phyloP scores from a whole-genome alignment of 2,329 filamentous ascomycete genomes.

The Cladosporium velox region DNA sequence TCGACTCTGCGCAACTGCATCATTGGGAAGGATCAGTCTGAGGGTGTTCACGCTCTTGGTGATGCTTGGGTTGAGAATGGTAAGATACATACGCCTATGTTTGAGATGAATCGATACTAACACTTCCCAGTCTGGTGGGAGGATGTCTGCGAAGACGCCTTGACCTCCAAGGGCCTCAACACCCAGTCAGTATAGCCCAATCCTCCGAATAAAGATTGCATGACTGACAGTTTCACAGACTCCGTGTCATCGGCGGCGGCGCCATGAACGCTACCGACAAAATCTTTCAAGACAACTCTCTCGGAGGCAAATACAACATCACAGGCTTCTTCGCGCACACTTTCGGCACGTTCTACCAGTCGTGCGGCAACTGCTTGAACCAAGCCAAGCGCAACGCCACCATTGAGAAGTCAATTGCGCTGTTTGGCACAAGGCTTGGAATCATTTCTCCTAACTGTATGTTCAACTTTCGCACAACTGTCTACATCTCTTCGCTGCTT shows the following conservation, averaged over 20 bases:
- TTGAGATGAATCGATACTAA: not conserved
- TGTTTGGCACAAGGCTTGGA: constrained; percentile 1
- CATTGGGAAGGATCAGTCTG: constrained; percentile 54
- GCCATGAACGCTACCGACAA: constrained; percentile 25
- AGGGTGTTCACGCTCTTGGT: constrained; percentile 56
- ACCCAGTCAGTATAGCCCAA: constrained; percentile 3
- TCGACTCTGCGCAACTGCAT: constrained; percentile 56
- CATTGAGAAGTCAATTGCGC: constrained; percentile 17
- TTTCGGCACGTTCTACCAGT: constrained; percentile 14
- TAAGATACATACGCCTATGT: not conserved
- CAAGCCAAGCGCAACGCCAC: constrained; percentile 11
- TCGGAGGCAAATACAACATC: constrained; percentile 6
- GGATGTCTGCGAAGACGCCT: constrained; percentile 38
- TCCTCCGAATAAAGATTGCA: not conserved
- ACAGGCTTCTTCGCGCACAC: constrained; percentile 11
- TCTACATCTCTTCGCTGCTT: not conserved
- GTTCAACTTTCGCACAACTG: not conserved
- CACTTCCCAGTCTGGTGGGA: constrained; percentile 51
- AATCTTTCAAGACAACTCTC: constrained; percentile 26
- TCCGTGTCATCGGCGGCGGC: constrained; percentile 38
- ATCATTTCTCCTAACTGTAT: constrained; percentile 13
- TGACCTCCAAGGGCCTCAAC: constrained; percentile 35
- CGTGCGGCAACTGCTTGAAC: constrained; percentile 19
- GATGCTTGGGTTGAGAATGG: constrained; percentile 30
- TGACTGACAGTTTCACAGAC: constrained; percentile 14